A percentile compares a stretch with the other conserved stretches of the same genome.
Conservation (phyloP, 305 asterid species). For the Solanum hybrid region DNA sequence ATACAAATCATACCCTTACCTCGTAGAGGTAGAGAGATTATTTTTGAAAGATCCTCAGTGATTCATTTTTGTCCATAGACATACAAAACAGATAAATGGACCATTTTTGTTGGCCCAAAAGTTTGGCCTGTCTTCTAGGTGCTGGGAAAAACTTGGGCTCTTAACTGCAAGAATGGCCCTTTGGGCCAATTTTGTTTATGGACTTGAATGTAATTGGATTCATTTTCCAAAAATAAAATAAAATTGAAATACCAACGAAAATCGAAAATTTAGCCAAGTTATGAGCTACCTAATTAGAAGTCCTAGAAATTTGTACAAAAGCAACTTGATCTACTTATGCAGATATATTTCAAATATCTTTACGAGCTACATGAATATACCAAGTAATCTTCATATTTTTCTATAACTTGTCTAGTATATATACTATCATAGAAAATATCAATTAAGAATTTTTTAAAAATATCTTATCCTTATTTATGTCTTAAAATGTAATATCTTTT, state of each 20-base stretch:
- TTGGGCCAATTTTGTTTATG: background rate
- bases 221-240: too few relatives aligned
- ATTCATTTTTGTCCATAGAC: background rate
- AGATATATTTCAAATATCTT: too few relatives aligned
- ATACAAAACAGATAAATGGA: background rate
- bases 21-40: too few relatives aligned
- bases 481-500: too few relatives aligned
- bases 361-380: too few relatives aligned
- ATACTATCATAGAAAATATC: too few relatives aligned
- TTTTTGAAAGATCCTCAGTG: background rate
- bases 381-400: too few relatives aligned
- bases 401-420: too few relatives aligned
- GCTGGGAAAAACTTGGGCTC: background rate
- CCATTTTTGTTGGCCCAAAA: background rate
- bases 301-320: background rate
- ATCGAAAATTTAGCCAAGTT: background rate
- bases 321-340: background rate
- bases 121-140: background rate
- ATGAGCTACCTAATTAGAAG: too few relatives aligned
- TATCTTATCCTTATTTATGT: too few relatives aligned
- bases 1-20: background rate
- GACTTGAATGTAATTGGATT: background rate
- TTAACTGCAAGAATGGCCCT: background rate
- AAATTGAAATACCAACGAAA: background rate
- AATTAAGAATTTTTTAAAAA: too few relatives aligned